phyloP scores from a whole-genome alignment of 768 basidiomycete genomes.

The Astraeus odoratus region DNA sequence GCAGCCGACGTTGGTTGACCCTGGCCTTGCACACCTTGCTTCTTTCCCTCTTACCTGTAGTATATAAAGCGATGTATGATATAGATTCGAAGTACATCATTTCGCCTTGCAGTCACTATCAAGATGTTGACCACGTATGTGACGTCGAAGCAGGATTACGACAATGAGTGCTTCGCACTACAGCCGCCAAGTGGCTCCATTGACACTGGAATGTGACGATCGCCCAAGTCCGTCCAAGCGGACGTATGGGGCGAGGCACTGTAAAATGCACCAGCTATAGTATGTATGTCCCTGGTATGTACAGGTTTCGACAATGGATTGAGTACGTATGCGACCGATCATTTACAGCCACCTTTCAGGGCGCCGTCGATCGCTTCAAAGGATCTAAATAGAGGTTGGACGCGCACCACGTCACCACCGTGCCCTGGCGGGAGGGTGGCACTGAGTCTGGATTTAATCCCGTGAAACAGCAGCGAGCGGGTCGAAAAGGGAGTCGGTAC shows the following conservation, averaged over 20 bases:
- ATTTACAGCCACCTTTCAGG: conserved; percentile 1
- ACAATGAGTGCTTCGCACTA: neutral
- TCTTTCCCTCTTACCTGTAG: conserved; percentile 20
- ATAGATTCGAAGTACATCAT: conserved; percentile 10
- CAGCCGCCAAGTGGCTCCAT: neutral
- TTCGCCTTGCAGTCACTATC: neutral
- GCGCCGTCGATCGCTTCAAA: neutral
- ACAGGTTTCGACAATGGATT: neutral
- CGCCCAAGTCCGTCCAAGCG: neutral
- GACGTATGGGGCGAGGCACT: neutral
- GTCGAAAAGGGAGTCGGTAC: neutral
- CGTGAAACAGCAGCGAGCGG: neutral
- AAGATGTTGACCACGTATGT: neutral
- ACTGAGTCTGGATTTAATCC: neutral
- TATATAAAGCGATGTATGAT: conserved; percentile 21
- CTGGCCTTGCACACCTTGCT: neutral
- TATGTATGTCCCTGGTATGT: neutral
- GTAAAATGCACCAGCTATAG: neutral
- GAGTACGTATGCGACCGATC: conserved; percentile 1
- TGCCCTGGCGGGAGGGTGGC: neutral
- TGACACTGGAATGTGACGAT: neutral
- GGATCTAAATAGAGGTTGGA: neutral
- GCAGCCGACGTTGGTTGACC: conserved; percentile 1
- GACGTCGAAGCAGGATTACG: neutral
- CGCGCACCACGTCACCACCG: neutral